Conservation (phyloP, 371 early-diverging fungal species). For the Amoeboaphelidium protococcarum region DNA sequence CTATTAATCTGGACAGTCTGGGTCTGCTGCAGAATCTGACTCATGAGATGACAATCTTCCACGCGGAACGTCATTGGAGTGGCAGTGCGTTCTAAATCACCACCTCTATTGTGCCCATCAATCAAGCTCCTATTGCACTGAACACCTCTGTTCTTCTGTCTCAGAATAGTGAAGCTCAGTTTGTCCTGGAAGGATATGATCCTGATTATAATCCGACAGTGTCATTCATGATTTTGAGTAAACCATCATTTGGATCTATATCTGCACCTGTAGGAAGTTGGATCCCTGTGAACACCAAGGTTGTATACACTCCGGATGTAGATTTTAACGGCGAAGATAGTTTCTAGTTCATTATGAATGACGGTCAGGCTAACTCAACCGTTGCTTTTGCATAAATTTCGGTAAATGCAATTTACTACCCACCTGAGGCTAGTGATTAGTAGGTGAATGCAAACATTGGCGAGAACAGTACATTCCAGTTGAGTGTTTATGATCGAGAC, state of each 20-base stretch:
- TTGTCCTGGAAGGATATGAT: neutral
- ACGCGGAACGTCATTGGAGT: slow-evolving; percentile 5
- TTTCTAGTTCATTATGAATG: neutral
- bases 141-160: neutral
- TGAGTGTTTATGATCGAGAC: neutral
- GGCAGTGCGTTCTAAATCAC: slow-evolving; percentile 3
- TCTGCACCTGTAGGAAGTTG: neutral
- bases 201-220: neutral
- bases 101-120: slow-evolving; percentile 4
- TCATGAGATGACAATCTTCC: slow-evolving; percentile 2
- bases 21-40: neutral
- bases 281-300: neutral
- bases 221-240: neutral
- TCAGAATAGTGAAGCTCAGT: neutral
- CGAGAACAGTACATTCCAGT: neutral
- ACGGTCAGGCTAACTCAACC: slow-evolving; percentile 3
- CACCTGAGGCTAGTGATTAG: neutral
- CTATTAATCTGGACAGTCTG: slow-evolving; percentile 1
- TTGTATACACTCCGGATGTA: neutral
- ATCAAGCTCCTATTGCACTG: slow-evolving; percentile 1
- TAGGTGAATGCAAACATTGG: neutral
- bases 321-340: neutral
- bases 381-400: neutral
- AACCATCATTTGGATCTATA: neutral
- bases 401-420: neutral